Conservation (phyloP, 345 rosid genomes). For the Eutrema yunnanense region DNA sequence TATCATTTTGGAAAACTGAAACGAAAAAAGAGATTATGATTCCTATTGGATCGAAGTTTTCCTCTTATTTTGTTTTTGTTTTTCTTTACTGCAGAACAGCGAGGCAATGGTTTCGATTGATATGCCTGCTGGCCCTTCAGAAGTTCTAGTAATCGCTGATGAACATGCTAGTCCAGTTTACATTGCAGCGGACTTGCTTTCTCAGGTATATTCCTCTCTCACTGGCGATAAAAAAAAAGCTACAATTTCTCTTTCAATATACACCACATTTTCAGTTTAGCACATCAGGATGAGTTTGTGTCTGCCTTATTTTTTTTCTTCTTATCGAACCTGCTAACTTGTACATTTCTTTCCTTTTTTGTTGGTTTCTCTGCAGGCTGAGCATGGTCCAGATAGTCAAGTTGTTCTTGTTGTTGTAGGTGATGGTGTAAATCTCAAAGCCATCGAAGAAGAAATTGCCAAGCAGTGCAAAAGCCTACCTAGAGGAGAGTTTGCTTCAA, state of each 20-base stretch:
- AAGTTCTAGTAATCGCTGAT: conserved; percentile 91
- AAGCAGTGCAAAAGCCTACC: conserved; percentile 73
- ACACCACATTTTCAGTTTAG: neutral
- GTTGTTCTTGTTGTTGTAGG: conserved; percentile 87
- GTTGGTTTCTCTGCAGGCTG: conserved; percentile 54
- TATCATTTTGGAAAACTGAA: neutral
- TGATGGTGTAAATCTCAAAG: conserved; percentile 61
- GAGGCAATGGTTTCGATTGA: conserved; percentile 99
- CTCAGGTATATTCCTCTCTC: conserved; percentile 54
- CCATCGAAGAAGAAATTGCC: conserved; percentile 73
- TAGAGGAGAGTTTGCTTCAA: conserved; percentile 74
- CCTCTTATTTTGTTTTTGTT: neutral
- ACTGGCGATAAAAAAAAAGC: neutral
- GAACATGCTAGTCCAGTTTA: conserved; percentile 72
- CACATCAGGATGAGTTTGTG: neutral
- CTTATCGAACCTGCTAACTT: neutral
- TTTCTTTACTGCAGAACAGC: conserved; percentile 54
- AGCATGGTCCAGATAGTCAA: conserved; percentile 97
- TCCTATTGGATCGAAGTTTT: neutral
- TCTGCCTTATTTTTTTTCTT: neutral
- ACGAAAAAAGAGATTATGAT: neutral
- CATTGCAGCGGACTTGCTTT: conserved; percentile 89
- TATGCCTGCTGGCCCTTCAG: conserved; percentile 99
- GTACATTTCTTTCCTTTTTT: neutral
- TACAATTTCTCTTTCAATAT: neutral